Percentiles rank a stretch among this genome's conserved stretches.
Conservation (phyloP, 2,329 filamentous ascomycete genomes). For the Fusarium musae region DNA sequence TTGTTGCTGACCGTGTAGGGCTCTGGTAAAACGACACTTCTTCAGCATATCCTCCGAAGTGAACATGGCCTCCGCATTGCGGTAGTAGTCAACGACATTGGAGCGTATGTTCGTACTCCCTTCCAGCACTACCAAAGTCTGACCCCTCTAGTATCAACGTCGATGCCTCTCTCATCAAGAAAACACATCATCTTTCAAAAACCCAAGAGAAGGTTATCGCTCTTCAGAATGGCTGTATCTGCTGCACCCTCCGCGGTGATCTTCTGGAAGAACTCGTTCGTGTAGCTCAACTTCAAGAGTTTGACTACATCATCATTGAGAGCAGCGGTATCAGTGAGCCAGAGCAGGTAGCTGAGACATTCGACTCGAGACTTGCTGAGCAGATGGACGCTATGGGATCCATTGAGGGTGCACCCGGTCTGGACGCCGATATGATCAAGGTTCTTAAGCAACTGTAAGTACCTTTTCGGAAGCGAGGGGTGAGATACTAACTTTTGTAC, state of each 20-base stretch:
- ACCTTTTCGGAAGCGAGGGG: fast-evolving
- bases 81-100: slow-evolving; percentile 80
- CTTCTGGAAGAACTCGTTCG: slow-evolving; percentile 75
- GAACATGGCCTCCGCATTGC: slow-evolving; percentile 76
- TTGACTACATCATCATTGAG: slow-evolving; percentile 79
- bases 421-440: slow-evolving; percentile 51
- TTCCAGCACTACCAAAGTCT: background rate
- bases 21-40: slow-evolving; percentile 76
- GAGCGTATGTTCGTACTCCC: slow-evolving; percentile 54
- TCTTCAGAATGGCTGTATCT: slow-evolving; percentile 80
- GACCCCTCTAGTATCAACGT: slow-evolving; percentile 65
- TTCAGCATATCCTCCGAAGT: slow-evolving; percentile 74
- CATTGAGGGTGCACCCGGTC: slow-evolving; percentile 41
- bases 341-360: slow-evolving; percentile 79
- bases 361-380: slow-evolving; percentile 67
- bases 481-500: background rate
- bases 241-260: slow-evolving; percentile 78
- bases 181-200: slow-evolving; percentile 65
- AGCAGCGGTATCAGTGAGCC: slow-evolving; percentile 78
- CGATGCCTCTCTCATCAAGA: slow-evolving; percentile 70
- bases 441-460: slow-evolving; percentile 52
- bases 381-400: slow-evolving; percentile 54
- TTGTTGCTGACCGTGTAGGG: slow-evolving; percentile 55
- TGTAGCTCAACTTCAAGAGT: slow-evolving; percentile 68
- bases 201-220: slow-evolving; percentile 73